Conservation (phyloP, 2,329 filamentous ascomycete genomes). For the Phoma sp. region DNA sequence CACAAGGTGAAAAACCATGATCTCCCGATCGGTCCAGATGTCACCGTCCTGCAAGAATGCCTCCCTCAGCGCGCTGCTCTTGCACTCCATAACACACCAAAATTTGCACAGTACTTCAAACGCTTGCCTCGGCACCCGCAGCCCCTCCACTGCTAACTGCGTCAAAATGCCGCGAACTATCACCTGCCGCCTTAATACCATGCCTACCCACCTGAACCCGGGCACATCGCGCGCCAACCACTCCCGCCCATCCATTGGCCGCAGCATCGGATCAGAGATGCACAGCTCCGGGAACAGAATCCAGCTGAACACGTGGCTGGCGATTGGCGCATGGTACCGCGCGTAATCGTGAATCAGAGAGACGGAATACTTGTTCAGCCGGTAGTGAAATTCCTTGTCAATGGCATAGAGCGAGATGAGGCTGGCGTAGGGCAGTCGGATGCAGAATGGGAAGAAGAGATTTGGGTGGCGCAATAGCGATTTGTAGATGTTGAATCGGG, state of each 20-base stretch:
- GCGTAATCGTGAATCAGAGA: constrained; percentile 64
- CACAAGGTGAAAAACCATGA: constrained; percentile 70
- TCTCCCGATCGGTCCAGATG: constrained; percentile 66
- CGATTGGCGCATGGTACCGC: constrained; percentile 61
- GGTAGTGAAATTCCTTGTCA: constrained; percentile 51
- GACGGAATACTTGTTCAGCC: constrained; percentile 61
- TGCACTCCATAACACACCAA: constrained; percentile 76
- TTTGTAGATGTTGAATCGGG: constrained; percentile 45
- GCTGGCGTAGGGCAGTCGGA: constrained; percentile 30
- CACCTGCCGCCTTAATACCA: constrained; percentile 60
- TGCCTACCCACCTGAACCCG: constrained; percentile 70
- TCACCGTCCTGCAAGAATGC: constrained; percentile 60
- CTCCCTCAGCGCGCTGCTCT: constrained; percentile 63
- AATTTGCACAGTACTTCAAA: constrained; percentile 64
- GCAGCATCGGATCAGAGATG: constrained; percentile 65
- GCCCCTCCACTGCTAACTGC: constrained; percentile 68
- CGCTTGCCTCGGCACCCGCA: constrained; percentile 57
- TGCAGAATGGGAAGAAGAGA: constrained; percentile 46
- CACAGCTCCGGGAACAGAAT: constrained; percentile 64
- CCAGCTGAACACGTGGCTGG: constrained; percentile 67
- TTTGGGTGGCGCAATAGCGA: constrained; percentile 45
- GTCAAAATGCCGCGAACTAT: constrained; percentile 63
- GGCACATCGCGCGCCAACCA: constrained; percentile 59
- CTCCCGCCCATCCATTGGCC: constrained; percentile 50
- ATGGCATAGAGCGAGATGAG: constrained; percentile 47